Base-by-base conservation (phyloP, 2,329 filamentous ascomycete genomes). In the Fragosphaeria purpurea region DNA sequence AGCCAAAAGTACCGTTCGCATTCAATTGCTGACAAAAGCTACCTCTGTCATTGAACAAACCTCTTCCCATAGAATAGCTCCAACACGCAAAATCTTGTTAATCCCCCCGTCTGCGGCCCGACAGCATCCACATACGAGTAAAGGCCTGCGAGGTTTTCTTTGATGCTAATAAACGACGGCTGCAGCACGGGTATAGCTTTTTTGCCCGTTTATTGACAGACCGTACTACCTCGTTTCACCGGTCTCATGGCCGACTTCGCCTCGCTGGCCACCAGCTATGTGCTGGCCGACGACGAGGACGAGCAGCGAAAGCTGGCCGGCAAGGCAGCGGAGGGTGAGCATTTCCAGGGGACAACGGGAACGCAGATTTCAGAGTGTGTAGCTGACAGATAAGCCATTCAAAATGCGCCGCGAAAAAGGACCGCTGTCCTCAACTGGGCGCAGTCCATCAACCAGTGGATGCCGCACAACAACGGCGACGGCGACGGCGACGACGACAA, bases 371-470 rank as follows among this genome's bases (percentile, higher is more conserved):
- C 22, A 22, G 22, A 22, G 22, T 22, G 22, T 33, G 12, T 12
- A 31, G 38, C 47, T 53, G 4, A 53, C 47, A 1, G 7, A 8
- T 2, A 44, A 60, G 58, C 46, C 4, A 59, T 60, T 39, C 48
- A 50, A 32, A 52, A 44, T 34, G 56, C 58, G 1, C 49, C 53
- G 32, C 55, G 53, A 5, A 58, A 56, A 45, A 59, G 56, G 31
- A 41, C 54, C 6, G 59, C 58, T 30, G 53, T 60, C 5, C 49
- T 57, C 7, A 50, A 32, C 41, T 61, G 59, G 59, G 58, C 56
- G 3, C 55, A 59, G 41, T 60, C 59, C 6, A 59, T 61, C 57
- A 64, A 66, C 41, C 58, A 58, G 47, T 69, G 67, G 67, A 64
- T 68, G 56, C 63, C 63, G 22, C 52, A 55, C 54, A 42, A 41